Conservation (phyloP, 441 rosid species). For the Eruca vesicaria region DNA sequence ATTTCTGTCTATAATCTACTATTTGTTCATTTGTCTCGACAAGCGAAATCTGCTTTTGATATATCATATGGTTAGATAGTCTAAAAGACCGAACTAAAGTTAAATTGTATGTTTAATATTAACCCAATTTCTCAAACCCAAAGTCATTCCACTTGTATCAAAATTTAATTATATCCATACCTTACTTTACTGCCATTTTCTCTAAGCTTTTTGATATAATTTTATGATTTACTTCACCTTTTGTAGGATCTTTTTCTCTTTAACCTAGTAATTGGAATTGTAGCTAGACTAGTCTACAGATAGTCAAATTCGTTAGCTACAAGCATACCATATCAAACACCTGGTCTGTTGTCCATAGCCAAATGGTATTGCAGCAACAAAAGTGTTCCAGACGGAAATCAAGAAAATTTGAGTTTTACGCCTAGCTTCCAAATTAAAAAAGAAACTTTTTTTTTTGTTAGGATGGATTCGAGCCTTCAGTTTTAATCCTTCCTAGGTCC, state of each 20-base stretch:
- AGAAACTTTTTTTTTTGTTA: no score
- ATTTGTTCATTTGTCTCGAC: constrained; percentile 2
- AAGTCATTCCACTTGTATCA: constrained; percentile 17
- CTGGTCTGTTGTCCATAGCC: not conserved
- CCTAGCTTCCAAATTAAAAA: no score
- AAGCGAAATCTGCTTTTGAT: not conserved
- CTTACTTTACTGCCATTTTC: constrained; percentile 4
- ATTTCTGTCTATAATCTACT: not conserved
- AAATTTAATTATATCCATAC: not conserved
- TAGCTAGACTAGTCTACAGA: not conserved
- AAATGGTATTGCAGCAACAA: not conserved
- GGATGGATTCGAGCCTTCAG: no score
- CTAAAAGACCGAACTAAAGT: not conserved
- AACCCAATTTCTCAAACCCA: not conserved
- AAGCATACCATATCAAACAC: not conserved
- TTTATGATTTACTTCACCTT: not conserved
- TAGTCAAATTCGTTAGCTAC: not conserved
- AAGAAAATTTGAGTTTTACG: not conserved
- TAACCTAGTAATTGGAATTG: not conserved
- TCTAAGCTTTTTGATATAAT: not conserved
- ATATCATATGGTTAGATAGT: not conserved
- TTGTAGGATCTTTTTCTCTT: not conserved
- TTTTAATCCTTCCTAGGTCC: no score
- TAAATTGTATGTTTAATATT: not conserved
- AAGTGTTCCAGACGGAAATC: not conserved